Percentiles rank a stretch among this genome's conserved stretches.
Conservation (phyloP, 805 yeast species). For the Wickerhamomyces chambardii region DNA sequence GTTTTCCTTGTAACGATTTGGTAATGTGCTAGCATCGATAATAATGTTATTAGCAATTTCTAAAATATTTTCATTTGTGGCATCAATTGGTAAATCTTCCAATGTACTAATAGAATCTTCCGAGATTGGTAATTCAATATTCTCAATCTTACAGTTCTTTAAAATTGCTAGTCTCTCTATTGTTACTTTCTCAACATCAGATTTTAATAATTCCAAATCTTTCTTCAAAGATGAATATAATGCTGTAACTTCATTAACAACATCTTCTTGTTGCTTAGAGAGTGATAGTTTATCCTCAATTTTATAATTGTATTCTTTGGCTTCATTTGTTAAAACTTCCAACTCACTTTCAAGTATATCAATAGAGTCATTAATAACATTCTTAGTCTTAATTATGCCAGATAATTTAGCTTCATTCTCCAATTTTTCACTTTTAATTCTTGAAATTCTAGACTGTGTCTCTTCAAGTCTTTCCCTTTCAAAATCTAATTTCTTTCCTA, state of each 20-base stretch:
- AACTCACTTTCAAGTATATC: constrained; percentile 31
- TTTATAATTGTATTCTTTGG: constrained; percentile 22
- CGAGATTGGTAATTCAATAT: constrained; percentile 49
- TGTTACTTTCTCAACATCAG: constrained; percentile 41
- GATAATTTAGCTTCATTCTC: constrained; percentile 25
- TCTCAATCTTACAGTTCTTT: constrained; percentile 69
- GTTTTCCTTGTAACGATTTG: constrained; percentile 31
- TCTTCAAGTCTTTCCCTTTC: constrained; percentile 53
- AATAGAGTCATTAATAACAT: constrained; percentile 20
- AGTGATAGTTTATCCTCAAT: constrained; percentile 21
- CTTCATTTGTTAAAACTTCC: constrained; percentile 26
- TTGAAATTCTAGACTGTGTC: constrained; percentile 34
- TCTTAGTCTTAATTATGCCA: constrained; percentile 23
- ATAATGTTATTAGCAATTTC: constrained; percentile 37
- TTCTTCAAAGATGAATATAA: constrained; percentile 21
- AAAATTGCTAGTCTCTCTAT: constrained; percentile 50
- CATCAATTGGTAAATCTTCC: constrained; percentile 50
- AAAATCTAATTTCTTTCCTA: constrained; percentile 54
- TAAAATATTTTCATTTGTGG: constrained; percentile 28
- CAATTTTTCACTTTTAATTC: constrained; percentile 29
- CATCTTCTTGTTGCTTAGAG: constrained; percentile 39
- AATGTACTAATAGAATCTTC: constrained; percentile 37
- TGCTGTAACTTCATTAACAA: constrained; percentile 24
- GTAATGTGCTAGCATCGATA: constrained; percentile 43
- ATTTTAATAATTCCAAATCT: constrained; percentile 34